Evolutionary conservation across 371 early-diverging fungal genomes (phyloP), one percentile per base, ranked within the genome.

Genomic region (Mortierella sp.): DNA sequence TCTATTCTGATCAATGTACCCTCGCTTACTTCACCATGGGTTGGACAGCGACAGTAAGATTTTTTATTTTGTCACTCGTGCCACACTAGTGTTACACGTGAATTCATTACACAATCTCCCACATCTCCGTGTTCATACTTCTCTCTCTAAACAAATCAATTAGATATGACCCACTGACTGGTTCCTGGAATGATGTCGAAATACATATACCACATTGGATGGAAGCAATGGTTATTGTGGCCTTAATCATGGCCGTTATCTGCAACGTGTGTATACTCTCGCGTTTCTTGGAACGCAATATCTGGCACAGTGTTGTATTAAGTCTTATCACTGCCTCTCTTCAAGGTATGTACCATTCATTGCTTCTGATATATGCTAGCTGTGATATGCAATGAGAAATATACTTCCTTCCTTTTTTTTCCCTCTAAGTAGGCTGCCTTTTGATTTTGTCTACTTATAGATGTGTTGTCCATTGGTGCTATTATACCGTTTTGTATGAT

Each of bases 11-110:
- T 79, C 45, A 79, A 73, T 43, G 80, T 79, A 9, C 74, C 80
- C n/a, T 79, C 80, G 2, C 59, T 79, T n/a, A 60, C 74, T 28
- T 79, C 80, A 13, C 55, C 70, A n/a, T 79, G 80, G 80, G 69
- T 79, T 10, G 70, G 61, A 5, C 59, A 47, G 54, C 26, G 17
- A 15, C 37, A 31, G 80, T 74, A 74, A 66, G 80, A 49, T 28
- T n/a, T 19, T 42, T 22, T 51, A 5, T 51, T 31, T 29, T 32
- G 17, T 32, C 17, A 2, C 31, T 10, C n/a, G 57, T 54, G 26
- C 29, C 29, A 23, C 19, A 26, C 23, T n/a, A 58, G 6, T 17
- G 26, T 35, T 31, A 57, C 57, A 57, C 31, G 45, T 45, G 45
- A n/a, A 45, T n/a, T 15, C 45, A 45, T 40, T 13, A 13, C 15